Percentiles rank a stretch among this genome's conserved stretches.
phyloP scores from a whole-genome alignment of 371 early-diverging fungal genomes.

The Mortierella sp. region DNA sequence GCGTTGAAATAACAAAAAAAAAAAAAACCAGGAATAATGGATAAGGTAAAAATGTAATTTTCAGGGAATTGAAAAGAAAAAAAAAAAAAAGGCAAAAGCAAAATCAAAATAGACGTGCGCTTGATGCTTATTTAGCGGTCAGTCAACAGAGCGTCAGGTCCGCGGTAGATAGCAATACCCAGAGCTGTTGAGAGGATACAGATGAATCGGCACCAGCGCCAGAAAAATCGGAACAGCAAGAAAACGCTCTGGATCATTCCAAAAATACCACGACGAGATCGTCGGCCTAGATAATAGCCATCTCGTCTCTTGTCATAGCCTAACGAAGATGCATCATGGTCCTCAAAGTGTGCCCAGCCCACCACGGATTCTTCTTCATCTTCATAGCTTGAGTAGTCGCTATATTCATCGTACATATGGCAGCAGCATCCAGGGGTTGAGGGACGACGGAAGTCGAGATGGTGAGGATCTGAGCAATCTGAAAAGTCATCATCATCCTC shows the following conservation, averaged over 20 bases:
- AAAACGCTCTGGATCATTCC: slow-evolving; percentile 49
- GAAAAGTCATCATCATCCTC: slow-evolving; percentile 36
- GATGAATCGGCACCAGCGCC: slow-evolving; percentile 77
- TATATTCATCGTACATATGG: slow-evolving; percentile 42
- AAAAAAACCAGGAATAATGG: too few species aligned
- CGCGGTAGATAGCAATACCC: slow-evolving; percentile 69
- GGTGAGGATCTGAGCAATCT: slow-evolving; percentile 35
- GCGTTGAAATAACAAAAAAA: too few species aligned
- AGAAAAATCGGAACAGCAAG: slow-evolving; percentile 62
- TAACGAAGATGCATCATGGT: slow-evolving; percentile 50
- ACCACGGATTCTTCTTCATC: slow-evolving; percentile 51
- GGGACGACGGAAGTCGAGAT: slow-evolving; percentile 16
- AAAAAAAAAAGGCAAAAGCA: too few species aligned
- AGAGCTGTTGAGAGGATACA: slow-evolving; percentile 70
- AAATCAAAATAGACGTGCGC: too few species aligned
- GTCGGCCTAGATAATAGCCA: slow-evolving; percentile 50
- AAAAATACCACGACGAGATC: slow-evolving; percentile 34
- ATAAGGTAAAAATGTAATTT: too few species aligned
- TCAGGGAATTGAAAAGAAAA: too few species aligned
- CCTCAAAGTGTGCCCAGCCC: slow-evolving; percentile 56
- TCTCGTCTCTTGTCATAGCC: slow-evolving; percentile 57
- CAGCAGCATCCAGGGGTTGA: slow-evolving; percentile 52
- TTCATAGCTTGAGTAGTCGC: slow-evolving; percentile 26
- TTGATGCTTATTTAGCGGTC: slow-evolving; percentile 22
- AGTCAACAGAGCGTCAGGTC: slow-evolving; percentile 63